Percentiles rank a stretch among this genome's conserved stretches.
phyloP scores from a whole-genome alignment of 257 asterid genomes.

The Gardenia jasminoides region DNA sequence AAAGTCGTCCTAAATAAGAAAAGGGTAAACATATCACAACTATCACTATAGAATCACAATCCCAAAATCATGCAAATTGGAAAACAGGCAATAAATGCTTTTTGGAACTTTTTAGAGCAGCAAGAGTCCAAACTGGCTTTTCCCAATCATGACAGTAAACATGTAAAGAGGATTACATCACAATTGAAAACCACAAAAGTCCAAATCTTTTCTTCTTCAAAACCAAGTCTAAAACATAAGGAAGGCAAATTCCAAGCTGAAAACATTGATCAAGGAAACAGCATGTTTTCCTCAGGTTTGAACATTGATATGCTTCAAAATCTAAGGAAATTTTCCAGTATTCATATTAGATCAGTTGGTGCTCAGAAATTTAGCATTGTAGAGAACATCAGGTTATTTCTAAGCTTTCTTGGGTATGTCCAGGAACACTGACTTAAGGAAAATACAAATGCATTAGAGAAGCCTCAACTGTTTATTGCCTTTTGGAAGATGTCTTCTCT shows the following conservation, averaged over 20 bases:
- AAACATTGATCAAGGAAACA: slow-evolving; percentile 21
- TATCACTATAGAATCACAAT: slow-evolving; percentile 2
- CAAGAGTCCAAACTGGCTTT: not conserved
- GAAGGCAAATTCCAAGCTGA: slow-evolving; percentile 35
- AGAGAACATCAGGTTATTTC: not conserved
- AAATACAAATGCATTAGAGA: not conserved
- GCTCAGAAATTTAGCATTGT: not conserved
- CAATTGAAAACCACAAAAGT: not conserved
- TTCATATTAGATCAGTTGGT: not conserved
- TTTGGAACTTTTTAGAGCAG: not conserved
- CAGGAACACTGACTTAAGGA: not conserved
- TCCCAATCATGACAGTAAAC: not conserved
- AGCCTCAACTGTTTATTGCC: not conserved
- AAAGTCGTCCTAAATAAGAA: slow-evolving; percentile 63
- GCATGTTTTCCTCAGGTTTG: not conserved
- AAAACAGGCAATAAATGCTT: not conserved
- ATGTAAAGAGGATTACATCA: not conserved
- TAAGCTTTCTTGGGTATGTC: not conserved
- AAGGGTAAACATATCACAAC: not conserved
- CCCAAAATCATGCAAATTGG: not conserved
- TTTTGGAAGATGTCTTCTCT: not conserved
- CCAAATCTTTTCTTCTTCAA: no score
- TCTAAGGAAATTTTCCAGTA: not conserved
- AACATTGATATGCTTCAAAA: not conserved
- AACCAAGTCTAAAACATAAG: slow-evolving; percentile 32